Base-by-base conservation (phyloP, 2,329 filamentous ascomycete species). In the Fusarium setosum region DNA sequence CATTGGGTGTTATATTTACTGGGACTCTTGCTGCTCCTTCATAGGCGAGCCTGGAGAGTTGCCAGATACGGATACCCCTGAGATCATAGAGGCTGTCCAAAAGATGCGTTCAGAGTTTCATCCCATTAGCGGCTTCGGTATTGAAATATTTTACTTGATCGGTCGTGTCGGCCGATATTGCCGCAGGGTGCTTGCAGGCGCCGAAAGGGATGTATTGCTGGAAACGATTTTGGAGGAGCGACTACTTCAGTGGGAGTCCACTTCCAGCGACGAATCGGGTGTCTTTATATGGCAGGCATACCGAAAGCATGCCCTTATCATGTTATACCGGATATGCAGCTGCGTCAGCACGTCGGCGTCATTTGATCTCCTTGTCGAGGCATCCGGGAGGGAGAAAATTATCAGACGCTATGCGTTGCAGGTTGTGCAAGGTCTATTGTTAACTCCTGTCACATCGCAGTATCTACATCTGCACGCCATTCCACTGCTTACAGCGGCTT, bases 131-230 rank as follows among this genome's bases (percentile, higher is more conserved):
- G 56, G 49, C 7, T 59, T 53, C 21, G 41, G 21, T 3, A 54
- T 35, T 7, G 56, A 49, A 20, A 42, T 59, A 5, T 48, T 49
- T 18, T 59, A 54, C 18, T 24, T 59, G 9, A 10, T 59, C 4
- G 56, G 23, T 8, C 48, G 8, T n/a, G n/a, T 59, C 5, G 56
- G 56, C 15, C 49, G 56, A 3, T 49, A 59, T 38, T 59, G 56
- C 15, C n/a, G 56, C 8, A 29, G 13, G 11, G 42, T 54, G 6
- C 24, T 49, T 9, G 56, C 53, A 4, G 20, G 23, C 3, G 45
- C 44, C 1, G 11, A 29, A 12, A 35, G 29, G 2, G 54, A 56
- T 29, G 10, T 13, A 5, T 9, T 8, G 10, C 4, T 50, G 4
- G 54, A 56, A n/a, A n/a, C 15, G 4, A 6, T 11, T 11, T 15